phyloP scores from a whole-genome alignment of 352 stramenopile species.

The Phytophthora meadii region DNA sequence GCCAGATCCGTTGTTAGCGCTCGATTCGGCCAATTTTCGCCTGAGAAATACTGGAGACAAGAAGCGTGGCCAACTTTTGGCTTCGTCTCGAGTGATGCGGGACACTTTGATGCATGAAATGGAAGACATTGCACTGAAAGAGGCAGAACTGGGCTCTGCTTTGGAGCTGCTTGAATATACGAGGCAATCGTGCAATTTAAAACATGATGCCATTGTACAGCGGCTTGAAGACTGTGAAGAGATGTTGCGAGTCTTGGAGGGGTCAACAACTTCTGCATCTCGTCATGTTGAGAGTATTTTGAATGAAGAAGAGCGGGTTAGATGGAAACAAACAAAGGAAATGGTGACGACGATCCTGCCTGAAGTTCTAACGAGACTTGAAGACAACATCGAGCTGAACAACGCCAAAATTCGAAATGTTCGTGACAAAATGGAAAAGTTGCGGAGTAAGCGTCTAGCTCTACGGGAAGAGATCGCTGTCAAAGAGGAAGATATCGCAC shows the following conservation, averaged over 20 bases:
- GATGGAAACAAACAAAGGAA: slow-evolving; percentile 54
- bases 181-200: slow-evolving; percentile 40
- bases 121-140: slow-evolving; percentile 67
- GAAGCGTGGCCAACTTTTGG: slow-evolving; percentile 37
- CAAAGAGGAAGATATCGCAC: slow-evolving; percentile 67
- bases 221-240: slow-evolving; percentile 55
- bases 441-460: slow-evolving; percentile 52
- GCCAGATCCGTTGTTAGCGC: no score
- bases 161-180: slow-evolving; percentile 72
- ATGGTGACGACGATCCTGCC: slow-evolving; percentile 66
- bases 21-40: no score
- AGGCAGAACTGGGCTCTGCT: slow-evolving; percentile 62
- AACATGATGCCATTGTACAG: slow-evolving; percentile 60
- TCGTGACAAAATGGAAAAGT: slow-evolving; percentile 60
- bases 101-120: slow-evolving; percentile 70
- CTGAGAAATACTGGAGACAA: slow-evolving; percentile 9
- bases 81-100: slow-evolving; percentile 49
- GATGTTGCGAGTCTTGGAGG: slow-evolving; percentile 41
- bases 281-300: slow-evolving; percentile 29
- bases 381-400: slow-evolving; percentile 75
- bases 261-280: not conserved
- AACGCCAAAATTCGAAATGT: slow-evolving; percentile 66
- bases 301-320: slow-evolving; percentile 41
- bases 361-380: slow-evolving; percentile 53
- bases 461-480: slow-evolving; percentile 67